Evolutionary conservation across 352 stramenopile species (phyloP).

Genomic region (Globisporangium okanoganense): DNA sequence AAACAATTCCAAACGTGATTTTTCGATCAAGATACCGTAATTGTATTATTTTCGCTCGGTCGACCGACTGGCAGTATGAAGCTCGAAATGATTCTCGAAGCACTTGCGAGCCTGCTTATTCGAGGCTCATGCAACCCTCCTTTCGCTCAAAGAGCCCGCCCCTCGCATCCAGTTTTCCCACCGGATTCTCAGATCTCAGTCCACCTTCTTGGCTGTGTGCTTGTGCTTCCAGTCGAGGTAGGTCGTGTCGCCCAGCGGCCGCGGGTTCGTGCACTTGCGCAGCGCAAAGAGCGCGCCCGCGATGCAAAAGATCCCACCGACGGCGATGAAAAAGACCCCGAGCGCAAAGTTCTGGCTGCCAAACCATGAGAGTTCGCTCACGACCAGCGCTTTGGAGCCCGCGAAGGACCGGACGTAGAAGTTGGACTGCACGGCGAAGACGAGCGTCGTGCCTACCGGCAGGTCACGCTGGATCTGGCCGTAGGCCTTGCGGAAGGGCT

Average conservation of each 20-base stretch:
- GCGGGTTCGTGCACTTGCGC: slow-evolving; percentile 44
- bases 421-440: slow-evolving; percentile 79
- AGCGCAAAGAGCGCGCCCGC: slow-evolving; percentile 40
- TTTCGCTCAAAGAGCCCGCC: too few species aligned
- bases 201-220: too few species aligned
- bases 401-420: slow-evolving; percentile 69
- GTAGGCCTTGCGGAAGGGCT: slow-evolving; percentile 72
- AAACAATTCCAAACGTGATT: too few species aligned
- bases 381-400: slow-evolving; percentile 61
- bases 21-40: too few species aligned
- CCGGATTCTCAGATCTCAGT: too few species aligned
- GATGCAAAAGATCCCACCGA: slow-evolving; percentile 50
- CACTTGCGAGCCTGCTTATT: too few species aligned
- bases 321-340: slow-evolving; percentile 47
- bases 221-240: slow-evolving; percentile 60
- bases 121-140: too few species aligned
- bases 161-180: too few species aligned
- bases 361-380: slow-evolving; percentile 67
- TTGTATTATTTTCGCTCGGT: too few species aligned
- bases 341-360: slow-evolving; percentile 56
- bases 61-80: too few species aligned
- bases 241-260: slow-evolving; percentile 44
- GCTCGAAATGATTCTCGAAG: too few species aligned
- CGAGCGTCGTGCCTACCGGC: slow-evolving; percentile 45
- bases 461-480: slow-evolving; percentile 54